Conservation (phyloP, 495 filamentous ascomycete genomes). For the Tricharina praecox region DNA sequence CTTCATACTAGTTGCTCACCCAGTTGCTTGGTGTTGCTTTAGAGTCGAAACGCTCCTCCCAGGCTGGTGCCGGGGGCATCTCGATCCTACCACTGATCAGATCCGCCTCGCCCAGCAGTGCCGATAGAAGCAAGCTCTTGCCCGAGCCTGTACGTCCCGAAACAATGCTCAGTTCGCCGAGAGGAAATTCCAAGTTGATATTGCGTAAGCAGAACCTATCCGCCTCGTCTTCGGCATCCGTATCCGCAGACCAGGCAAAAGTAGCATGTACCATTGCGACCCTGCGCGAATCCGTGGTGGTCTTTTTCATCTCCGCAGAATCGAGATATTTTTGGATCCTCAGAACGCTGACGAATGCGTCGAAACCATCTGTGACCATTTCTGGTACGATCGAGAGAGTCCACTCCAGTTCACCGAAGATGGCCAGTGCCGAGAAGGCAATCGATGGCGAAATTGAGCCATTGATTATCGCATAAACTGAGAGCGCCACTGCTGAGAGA, state of each 20-base stretch:
- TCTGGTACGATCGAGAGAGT: slow-evolving; percentile 57
- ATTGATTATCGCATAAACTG: slow-evolving; percentile 46
- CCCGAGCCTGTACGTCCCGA: slow-evolving; percentile 51
- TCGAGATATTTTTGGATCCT: slow-evolving; percentile 58
- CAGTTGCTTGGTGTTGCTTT: slow-evolving; percentile 49
- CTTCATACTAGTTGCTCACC: too few relatives aligned
- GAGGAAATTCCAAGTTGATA: slow-evolving; percentile 48
- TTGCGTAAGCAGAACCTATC: slow-evolving; percentile 45
- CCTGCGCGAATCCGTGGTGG: slow-evolving; percentile 37
- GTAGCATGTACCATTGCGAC: slow-evolving; percentile 53
- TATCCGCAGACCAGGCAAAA: slow-evolving; percentile 57
- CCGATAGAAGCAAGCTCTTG: slow-evolving; percentile 47
- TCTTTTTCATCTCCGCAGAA: slow-evolving; percentile 45
- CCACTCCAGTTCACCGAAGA: slow-evolving; percentile 57
- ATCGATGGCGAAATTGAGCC: slow-evolving; percentile 51
- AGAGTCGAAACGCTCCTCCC: slow-evolving; percentile 35
- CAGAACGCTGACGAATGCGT: slow-evolving; percentile 56
- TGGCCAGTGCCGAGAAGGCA: slow-evolving; percentile 62
- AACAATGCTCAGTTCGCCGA: slow-evolving; percentile 51
- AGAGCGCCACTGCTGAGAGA: slow-evolving; percentile 52
- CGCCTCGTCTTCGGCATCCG: slow-evolving; percentile 34
- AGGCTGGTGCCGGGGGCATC: slow-evolving; percentile 33
- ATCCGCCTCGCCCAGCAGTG: slow-evolving; percentile 49
- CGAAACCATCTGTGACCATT: slow-evolving; percentile 47
- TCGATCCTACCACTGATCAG: slow-evolving; percentile 36